These are phyloP conservation scores for Ganoderma leucocontextum DNA, from an alignment of 1,284 basidiomycete species.

Conservation along the genomic window DNA sequence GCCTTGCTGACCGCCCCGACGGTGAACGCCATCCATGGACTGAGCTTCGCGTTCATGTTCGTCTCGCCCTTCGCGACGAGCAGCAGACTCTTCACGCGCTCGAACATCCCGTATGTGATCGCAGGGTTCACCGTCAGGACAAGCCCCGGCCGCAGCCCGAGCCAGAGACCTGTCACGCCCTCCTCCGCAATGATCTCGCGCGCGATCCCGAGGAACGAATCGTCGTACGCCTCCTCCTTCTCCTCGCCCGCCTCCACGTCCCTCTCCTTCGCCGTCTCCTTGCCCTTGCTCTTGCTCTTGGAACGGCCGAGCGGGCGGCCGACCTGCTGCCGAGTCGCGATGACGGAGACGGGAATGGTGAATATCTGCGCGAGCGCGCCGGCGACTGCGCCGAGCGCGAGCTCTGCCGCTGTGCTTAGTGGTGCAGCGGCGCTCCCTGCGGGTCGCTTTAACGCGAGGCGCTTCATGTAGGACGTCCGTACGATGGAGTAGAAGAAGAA, in stretches of 20 bases:
- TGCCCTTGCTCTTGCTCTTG: constrained; percentile 22
- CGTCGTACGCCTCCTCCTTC: constrained; percentile 51
- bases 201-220: constrained; percentile 83
- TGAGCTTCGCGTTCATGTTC: constrained; percentile 61
- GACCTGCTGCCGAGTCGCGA: constrained; percentile 97
- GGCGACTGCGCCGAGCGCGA: constrained; percentile 90
- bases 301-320: constrained; percentile 51
- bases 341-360: constrained; percentile 97
- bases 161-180: constrained; percentile 92
- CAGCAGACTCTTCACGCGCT: constrained; percentile 84
- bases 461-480: constrained; percentile 81
- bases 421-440: constrained; percentile 63
- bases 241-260: constrained; percentile 26
- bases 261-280: constrained; percentile 24
- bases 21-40: constrained; percentile 84
- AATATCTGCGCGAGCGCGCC: constrained; percentile 97
- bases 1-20: constrained; percentile 97
- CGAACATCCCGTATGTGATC: constrained; percentile 97
- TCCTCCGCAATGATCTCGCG: constrained; percentile 93
- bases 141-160: constrained; percentile 91
- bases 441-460: constrained; percentile 64
- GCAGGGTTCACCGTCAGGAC: constrained; percentile 97
- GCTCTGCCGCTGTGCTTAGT: constrained; percentile 84
- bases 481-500: constrained; percentile 99
- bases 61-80: constrained; percentile 58